Evolutionary conservation across 768 basidiomycete species (phyloP).

Genomic region (Mycena polygramma): DNA sequence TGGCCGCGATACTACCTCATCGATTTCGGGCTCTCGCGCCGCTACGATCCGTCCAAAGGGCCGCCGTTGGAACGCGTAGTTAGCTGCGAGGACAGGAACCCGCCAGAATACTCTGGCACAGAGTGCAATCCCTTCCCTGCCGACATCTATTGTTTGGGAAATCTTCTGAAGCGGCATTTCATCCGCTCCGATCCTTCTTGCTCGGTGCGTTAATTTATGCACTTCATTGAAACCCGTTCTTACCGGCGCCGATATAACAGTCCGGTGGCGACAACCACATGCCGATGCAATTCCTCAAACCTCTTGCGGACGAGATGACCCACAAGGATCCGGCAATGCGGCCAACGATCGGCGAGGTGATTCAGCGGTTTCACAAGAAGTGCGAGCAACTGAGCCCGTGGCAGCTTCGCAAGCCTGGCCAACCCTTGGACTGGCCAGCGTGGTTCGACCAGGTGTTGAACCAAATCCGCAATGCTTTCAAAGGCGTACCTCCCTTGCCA

Average conservation of each 20-base stretch:
- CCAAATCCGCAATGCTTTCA: conserved; percentile 17
- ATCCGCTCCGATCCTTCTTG: conserved; percentile 27
- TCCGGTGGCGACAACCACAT: conserved; percentile 14
- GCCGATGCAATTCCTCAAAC: conserved; percentile 45
- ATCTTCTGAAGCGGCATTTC: conserved; percentile 44
- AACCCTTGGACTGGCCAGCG: conserved; percentile 21
- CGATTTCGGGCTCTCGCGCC: conserved; percentile 39
- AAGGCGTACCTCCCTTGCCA: conserved; percentile 26
- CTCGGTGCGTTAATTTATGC: conserved; percentile 12
- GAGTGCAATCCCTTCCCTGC: conserved; percentile 49
- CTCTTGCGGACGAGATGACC: conserved; percentile 45
- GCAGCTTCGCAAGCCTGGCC: conserved; percentile 43
- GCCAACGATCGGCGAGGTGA: conserved; percentile 46
- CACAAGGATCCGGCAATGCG: conserved; percentile 44
- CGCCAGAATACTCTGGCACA: conserved; percentile 46
- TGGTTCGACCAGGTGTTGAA: conserved; percentile 33
- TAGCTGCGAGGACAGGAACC: conserved; percentile 29
- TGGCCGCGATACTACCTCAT: conserved; percentile 40
- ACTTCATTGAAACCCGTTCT: background rate
- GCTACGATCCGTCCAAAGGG: conserved; percentile 32
- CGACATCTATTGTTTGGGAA: conserved; percentile 50
- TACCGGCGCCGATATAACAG: conserved; percentile 3
- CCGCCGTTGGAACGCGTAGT: conserved; percentile 35
- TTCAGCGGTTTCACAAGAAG: conserved; percentile 39
- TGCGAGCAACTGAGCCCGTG: conserved; percentile 32